Evolutionary conservation across 1,139 yeast species (phyloP).

Genomic region (Pichia sp.): DNA sequence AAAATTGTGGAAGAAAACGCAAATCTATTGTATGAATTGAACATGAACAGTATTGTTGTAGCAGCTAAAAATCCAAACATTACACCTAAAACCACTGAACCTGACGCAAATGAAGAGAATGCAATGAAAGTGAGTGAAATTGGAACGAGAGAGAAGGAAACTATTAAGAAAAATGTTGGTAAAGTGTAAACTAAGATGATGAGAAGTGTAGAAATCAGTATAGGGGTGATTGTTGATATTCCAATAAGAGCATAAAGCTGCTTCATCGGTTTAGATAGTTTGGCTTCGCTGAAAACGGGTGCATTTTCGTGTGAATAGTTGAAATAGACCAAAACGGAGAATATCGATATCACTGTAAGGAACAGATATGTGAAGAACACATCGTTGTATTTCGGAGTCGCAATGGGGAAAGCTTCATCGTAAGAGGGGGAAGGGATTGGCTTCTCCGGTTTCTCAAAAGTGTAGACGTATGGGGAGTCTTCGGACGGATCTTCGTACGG

Average conservation of each 20-base stretch:
- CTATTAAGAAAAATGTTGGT: slow-evolving; percentile 24
- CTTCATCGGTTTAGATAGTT: slow-evolving; percentile 10
- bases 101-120: slow-evolving; percentile 17
- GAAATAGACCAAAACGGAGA: slow-evolving; percentile 10
- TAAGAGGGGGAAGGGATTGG: slow-evolving; percentile 37
- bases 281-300: background rate
- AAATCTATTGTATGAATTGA: slow-evolving; percentile 21
- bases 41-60: slow-evolving; percentile 19
- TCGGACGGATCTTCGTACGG: slow-evolving; percentile 1
- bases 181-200: slow-evolving; percentile 20
- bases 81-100: slow-evolving; percentile 16
- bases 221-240: slow-evolving; percentile 19
- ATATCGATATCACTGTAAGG: slow-evolving; percentile 31
- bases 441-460: slow-evolving; percentile 24
- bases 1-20: slow-evolving; percentile 65
- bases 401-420: slow-evolving; percentile 59
- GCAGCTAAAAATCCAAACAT: slow-evolving; percentile 17
- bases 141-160: slow-evolving; percentile 24
- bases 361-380: slow-evolving; percentile 66
- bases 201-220: slow-evolving; percentile 17
- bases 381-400: slow-evolving; percentile 66
- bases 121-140: slow-evolving; percentile 21
- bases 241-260: slow-evolving; percentile 13
- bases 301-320: slow-evolving; percentile 7
- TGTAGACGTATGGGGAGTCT: slow-evolving; percentile 20